Percentiles rank a stretch among this genome's conserved stretches.
Evolutionary conservation across 1,139 yeast species (phyloP).

Genomic region (Ashbya aceris): DNA sequence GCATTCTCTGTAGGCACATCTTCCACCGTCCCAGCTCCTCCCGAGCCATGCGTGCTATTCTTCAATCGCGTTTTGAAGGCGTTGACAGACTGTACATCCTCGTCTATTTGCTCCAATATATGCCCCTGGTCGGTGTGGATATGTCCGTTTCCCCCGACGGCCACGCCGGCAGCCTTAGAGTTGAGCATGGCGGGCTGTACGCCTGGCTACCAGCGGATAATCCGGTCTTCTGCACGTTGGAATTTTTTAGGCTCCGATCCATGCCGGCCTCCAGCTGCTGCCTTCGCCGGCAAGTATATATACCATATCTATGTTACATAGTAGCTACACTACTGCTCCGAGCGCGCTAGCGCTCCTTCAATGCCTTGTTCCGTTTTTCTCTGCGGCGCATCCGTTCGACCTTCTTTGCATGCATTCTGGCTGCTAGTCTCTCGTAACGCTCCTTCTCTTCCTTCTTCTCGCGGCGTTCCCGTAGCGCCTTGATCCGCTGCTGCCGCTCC

Average conservation of each 20-base stretch:
- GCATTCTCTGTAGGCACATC: background rate
- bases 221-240: no score
- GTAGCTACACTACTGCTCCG: background rate
- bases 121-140: constrained; percentile 18
- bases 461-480: constrained; percentile 52
- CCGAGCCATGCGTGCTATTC: constrained; percentile 12
- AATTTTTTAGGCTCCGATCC: no score
- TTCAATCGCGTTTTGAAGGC: constrained; percentile 27
- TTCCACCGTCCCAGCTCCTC: background rate
- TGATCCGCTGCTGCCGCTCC: constrained; percentile 41
- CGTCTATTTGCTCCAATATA: constrained; percentile 33
- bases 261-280: no score
- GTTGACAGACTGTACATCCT: constrained; percentile 35
- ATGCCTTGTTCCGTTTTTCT: constrained; percentile 72
- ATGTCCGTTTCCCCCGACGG: constrained; percentile 3
- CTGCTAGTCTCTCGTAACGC: constrained; percentile 60
- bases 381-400: constrained; percentile 70
- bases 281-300: background rate
- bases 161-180: background rate
- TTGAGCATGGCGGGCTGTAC: no score
- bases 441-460: constrained; percentile 66
- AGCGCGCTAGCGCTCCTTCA: constrained; percentile 50
- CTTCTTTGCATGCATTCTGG: constrained; percentile 69
- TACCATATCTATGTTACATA: background rate
- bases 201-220: no score